Evolutionary conservation across 2,329 filamentous ascomycete genomes (phyloP), one percentile per base, ranked within the genome.

Genomic region (Mariannaea elegans): DNA sequence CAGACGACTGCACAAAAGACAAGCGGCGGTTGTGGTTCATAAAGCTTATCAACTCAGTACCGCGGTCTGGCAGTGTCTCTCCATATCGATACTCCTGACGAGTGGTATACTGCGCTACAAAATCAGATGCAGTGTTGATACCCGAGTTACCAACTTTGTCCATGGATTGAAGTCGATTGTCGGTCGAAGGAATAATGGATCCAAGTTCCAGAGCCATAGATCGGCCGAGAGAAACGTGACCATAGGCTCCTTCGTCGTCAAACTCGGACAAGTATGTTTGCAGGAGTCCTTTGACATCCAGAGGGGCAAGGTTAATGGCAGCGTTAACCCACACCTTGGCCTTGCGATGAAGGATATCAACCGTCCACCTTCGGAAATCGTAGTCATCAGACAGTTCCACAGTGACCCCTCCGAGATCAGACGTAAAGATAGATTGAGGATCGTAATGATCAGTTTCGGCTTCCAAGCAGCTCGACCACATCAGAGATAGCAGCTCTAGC

Each of bases 231-330:
- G 94, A 94, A 62, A 98, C 88, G 74, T 97, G 93, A 0, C 94
- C 95, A 72, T 97, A 97, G 1, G 89, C 88, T 48, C 91, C 92
- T 65, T 97, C 92, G 66, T 98, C 94, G 62, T 96, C 91, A 68
- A 94, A 97, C 67, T 97, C 94, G 1, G 96, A 97, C 14, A 99
- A 83, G 73, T 99, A 98, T 0, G 95, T 98, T 78, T 97, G 95
- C 41, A 99, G 82, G 18, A 99, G 82, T 1, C 96, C 95, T 77
- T 99, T 99, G 61, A 98, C 88, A 75, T 99, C 94, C 21, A 97
- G 82, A 6, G 95, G 94, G 3, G 96, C 93, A 46, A 97, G 85
- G 66, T 91, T 90, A 68, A 98, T 88, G 7, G 92, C 91, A 29
- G 86, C 81, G 18, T 86, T 87, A 1, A 99, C 89, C 95, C 95